Base-by-base conservation (phyloP, 306 rosid genomes). In the Urtica urens region DNA sequence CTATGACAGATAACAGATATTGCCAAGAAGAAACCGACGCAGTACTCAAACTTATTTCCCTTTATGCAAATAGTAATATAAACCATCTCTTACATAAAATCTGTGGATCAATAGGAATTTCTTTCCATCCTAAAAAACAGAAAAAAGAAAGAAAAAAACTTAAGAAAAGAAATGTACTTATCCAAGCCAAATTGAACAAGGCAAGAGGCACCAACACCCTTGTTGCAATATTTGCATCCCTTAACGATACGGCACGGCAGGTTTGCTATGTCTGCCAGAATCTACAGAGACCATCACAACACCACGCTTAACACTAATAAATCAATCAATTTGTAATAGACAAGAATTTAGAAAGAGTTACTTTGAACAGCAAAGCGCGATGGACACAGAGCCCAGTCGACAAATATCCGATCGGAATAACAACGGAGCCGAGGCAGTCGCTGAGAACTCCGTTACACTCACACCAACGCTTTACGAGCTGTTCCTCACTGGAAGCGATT, bases 321-420 rank as follows among this genome's bases (percentile, higher is more conserved):
- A 49, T n/a, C 2, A 10, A 33, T 20, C 17, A 20, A 19, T 33
- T 19, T 12, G 25, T 28, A 33, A 13, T 19, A 15, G 8, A 48
- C 19, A 31, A 19, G 10, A 18, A 50, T 29, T 40, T 50, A 29
- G 12, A 9, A 17, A 18, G 44, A 31, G 18, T 51, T 51, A 51
- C 57, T 51, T 51, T 51, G 29, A 51, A 51, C 15, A 51, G 57
- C 35, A 51, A 22, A 51, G 57, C 57, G 22, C 57, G 57, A 33
- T 51, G 44, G 25, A 51, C 57, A 34, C 55, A 51, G 9, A 33
- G 43, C 35, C 57, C 57, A 20, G 43, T 34, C 31, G 42, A 51
- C 43, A 51, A 51, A 43, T 51, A 51, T 2, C 44, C 57, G 23
- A 51, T 51, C 23, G 57, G 57, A 51, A 51, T 33, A 23, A 51